Evolutionary conservation across 805 yeast species (phyloP), one percentile per base, ranked within the genome.

Genomic region (Debaryomyces hansenii): DNA sequence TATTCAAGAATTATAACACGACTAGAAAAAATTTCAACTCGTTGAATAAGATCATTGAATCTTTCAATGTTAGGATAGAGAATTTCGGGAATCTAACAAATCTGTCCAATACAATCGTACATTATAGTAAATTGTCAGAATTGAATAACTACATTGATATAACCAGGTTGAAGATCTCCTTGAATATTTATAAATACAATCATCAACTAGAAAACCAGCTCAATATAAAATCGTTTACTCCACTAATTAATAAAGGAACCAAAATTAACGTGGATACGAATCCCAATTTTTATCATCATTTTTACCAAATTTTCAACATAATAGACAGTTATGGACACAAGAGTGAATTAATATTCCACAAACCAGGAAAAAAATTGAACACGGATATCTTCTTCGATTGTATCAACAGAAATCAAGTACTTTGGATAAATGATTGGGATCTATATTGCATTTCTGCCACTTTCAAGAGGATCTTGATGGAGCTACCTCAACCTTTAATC

Each of bases 121-220:
- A 80, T 56, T 75, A 83, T 28, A 55, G 71, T 5, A 66, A 69
- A 38, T 62, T 85, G 31, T 67, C 80, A n/a, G 82, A 78, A 32
- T 69, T 85, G 37, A 78, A 87, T 4, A 70, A 72, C 31, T 64
- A 76, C 50, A 70, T 91, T 18, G 97, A 91, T 63, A 81, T 92
- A 37, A 85, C 95, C 3, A 77, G 77, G 45, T 66, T 92, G 38
- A 83, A 91, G 52, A 84, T 92, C 36, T 84, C 91, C 2, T 74
- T 91, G 36, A 79, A 82, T 40, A 87, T 89, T 5, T 90, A 89
- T 61, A 66, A 84, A 35, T 83, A 84, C 57, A 87, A 89, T 54
- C 75, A 76, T 47, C 75, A 77, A 45, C 71, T 80, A 36, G 74
- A 73, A 42, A 76, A 64, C 5, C 37, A 52, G 20, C 40, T 57